phyloP scores from a whole-genome alignment of 2,329 filamentous ascomycete genomes.

The Madurella fahalii region DNA sequence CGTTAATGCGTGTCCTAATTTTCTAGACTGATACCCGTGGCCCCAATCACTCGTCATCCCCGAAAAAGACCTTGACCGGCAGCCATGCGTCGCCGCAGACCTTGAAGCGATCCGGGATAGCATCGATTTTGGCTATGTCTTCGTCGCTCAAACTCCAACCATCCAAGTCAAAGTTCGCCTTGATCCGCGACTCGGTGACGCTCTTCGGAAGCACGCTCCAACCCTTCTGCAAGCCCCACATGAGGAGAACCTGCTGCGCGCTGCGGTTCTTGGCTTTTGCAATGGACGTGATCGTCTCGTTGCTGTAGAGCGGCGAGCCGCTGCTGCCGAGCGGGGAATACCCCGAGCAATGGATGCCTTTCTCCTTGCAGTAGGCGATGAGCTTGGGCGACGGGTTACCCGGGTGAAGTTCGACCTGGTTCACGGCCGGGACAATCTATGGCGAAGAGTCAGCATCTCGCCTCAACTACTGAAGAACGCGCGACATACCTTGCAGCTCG shows the following conservation, averaged over 20 bases:
- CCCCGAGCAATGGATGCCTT: constrained; percentile 70
- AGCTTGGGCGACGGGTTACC: constrained; percentile 79
- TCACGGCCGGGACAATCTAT: constrained; percentile 61
- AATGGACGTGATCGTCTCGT: constrained; percentile 57
- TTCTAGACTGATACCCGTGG: background rate
- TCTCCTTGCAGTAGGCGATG: constrained; percentile 65
- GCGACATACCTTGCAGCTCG: constrained; percentile 52
- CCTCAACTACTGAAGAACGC: background rate
- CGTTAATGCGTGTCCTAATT: background rate
- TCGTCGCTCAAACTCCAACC: constrained; percentile 69
- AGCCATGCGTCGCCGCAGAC: constrained; percentile 72
- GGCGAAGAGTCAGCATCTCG: background rate
- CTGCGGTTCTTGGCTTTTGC: constrained; percentile 65
- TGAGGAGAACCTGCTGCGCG: constrained; percentile 70
- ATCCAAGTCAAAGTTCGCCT: constrained; percentile 70
- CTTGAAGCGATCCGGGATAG: constrained; percentile 73
- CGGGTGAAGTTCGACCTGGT: constrained; percentile 79
- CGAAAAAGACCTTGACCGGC: constrained; percentile 76
- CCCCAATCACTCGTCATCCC: constrained; percentile 63
- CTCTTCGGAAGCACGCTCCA: constrained; percentile 85
- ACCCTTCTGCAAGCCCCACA: constrained; percentile 77
- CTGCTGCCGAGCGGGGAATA: constrained; percentile 72
- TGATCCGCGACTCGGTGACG: constrained; percentile 68
- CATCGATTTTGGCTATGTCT: constrained; percentile 65
- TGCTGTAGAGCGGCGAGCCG: constrained; percentile 65